Conservation (phyloP, 2,329 filamentous ascomycete species). For the Colletotrichum simmondsii region DNA sequence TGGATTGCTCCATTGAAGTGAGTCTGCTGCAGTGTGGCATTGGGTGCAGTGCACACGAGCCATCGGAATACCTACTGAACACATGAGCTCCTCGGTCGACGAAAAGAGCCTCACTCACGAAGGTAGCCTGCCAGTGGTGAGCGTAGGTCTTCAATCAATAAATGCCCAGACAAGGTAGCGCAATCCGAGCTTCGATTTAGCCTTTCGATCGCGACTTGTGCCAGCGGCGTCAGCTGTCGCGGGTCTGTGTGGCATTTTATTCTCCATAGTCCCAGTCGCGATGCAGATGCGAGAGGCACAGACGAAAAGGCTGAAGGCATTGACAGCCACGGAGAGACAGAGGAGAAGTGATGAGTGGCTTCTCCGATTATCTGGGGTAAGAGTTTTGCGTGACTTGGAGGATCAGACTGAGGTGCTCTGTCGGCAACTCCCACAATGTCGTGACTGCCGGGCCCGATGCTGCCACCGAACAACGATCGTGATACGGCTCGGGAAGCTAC, state of each 20-base stretch:
- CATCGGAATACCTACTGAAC: neutral
- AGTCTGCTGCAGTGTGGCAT: neutral
- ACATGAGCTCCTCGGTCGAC: neutral
- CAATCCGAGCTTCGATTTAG: neutral
- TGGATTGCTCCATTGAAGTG: neutral
- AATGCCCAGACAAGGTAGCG: too few relatives aligned
- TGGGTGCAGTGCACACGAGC: neutral
- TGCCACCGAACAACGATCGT: slow-evolving; percentile 19
- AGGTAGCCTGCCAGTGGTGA: too few relatives aligned
- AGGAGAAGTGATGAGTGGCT: neutral
- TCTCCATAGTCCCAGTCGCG: neutral
- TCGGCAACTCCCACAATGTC: neutral
- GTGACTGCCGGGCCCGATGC: slow-evolving; percentile 7
- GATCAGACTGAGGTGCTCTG: neutral
- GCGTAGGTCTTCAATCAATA: neutral
- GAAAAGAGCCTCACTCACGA: neutral
- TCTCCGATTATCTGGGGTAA: neutral
- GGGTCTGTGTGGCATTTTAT: neutral
- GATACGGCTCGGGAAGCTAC: slow-evolving; percentile 7
- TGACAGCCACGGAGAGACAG: neutral
- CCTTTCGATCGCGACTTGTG: neutral
- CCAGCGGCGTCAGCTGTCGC: neutral
- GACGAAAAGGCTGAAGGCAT: neutral
- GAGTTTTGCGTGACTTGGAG: neutral
- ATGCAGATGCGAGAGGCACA: neutral